These are phyloP conservation scores for Pezicula carpinea DNA, from an alignment of 2,329 filamentous ascomycete genomes.

Conservation along the genomic window DNA sequence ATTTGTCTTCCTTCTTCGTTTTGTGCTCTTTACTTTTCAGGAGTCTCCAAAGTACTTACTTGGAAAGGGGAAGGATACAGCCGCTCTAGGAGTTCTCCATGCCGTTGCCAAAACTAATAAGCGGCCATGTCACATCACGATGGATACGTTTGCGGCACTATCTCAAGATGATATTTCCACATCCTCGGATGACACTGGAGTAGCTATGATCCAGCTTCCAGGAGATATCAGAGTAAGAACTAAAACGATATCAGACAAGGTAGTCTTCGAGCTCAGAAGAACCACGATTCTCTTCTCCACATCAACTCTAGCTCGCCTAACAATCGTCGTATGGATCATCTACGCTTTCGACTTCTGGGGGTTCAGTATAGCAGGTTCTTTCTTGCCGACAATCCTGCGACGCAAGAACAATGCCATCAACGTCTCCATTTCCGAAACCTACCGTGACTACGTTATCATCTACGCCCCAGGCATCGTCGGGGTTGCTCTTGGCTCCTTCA, in stretches of 20 bases:
- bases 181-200: neutral
- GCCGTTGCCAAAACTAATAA: slow-evolving; percentile 48
- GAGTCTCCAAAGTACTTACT: slow-evolving; percentile 56
- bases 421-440: slow-evolving; percentile 25
- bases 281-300: slow-evolving; percentile 41
- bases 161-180: slow-evolving; percentile 6
- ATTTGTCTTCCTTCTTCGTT: slow-evolving; percentile 50
- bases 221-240: neutral
- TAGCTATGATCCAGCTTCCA: neutral
- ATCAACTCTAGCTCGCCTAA: slow-evolving; percentile 37
- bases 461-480: slow-evolving; percentile 31
- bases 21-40: slow-evolving; percentile 49
- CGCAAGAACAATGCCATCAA: slow-evolving; percentile 22
- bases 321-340: slow-evolving; percentile 44
- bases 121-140: slow-evolving; percentile 11
- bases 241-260: slow-evolving; percentile 27
- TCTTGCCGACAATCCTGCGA: slow-evolving; percentile 29
- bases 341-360: slow-evolving; percentile 46
- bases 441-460: slow-evolving; percentile 32
- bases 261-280: slow-evolving; percentile 35
- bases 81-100: slow-evolving; percentile 49
- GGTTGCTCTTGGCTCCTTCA: slow-evolving; percentile 16
- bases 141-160: slow-evolving; percentile 13
- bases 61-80: slow-evolving; percentile 46
- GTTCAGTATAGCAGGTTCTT: slow-evolving; percentile 36